Evolutionary conservation across 2,329 filamentous ascomycete species (phyloP).

Genomic region (Dothistroma septosporum): DNA sequence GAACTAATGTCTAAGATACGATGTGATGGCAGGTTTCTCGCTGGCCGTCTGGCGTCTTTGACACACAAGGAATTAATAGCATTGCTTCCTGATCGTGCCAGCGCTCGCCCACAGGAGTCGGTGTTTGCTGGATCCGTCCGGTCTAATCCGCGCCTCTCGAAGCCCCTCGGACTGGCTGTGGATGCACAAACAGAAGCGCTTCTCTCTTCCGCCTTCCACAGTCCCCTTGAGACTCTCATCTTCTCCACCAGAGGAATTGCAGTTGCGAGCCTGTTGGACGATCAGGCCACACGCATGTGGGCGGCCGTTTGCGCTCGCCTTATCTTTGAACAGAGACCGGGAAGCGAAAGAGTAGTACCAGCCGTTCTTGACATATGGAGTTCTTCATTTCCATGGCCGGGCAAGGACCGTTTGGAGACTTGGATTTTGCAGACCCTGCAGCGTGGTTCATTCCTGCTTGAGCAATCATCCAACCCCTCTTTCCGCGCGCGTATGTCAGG

Average conservation of each 20-base stretch:
- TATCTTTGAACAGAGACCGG: conserved; percentile 70
- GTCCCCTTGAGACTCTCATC: conserved; percentile 29
- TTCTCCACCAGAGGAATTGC: conserved; percentile 41
- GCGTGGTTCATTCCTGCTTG: conserved; percentile 84
- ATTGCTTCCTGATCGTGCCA: conserved; percentile 73
- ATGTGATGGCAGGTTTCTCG: conserved; percentile 82
- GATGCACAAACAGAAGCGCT: conserved; percentile 29
- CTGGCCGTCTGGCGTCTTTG: conserved; percentile 72
- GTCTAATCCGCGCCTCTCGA: conserved; percentile 42
- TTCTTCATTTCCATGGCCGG: conserved; percentile 81
- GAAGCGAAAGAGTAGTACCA: conserved; percentile 74
- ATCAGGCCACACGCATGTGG: conserved; percentile 81
- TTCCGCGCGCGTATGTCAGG: conserved; percentile 65
- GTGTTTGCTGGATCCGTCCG: conserved; percentile 61
- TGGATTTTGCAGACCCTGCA: conserved; percentile 94
- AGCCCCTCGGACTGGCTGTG: conserved; percentile 27
- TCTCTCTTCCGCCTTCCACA: conserved; percentile 22
- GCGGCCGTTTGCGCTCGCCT: conserved; percentile 79
- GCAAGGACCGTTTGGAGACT: conserved; percentile 82
- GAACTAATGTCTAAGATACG: conserved; percentile 77
- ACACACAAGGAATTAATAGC: conserved; percentile 71
- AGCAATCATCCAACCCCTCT: conserved; percentile 73
- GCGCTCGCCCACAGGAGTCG: conserved; percentile 76
- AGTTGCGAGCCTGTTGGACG: conserved; percentile 55
- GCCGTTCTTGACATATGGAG: conserved; percentile 86